Conservation (phyloP, 495 filamentous ascomycete genomes). For the Penicillium subrubescens region DNA sequence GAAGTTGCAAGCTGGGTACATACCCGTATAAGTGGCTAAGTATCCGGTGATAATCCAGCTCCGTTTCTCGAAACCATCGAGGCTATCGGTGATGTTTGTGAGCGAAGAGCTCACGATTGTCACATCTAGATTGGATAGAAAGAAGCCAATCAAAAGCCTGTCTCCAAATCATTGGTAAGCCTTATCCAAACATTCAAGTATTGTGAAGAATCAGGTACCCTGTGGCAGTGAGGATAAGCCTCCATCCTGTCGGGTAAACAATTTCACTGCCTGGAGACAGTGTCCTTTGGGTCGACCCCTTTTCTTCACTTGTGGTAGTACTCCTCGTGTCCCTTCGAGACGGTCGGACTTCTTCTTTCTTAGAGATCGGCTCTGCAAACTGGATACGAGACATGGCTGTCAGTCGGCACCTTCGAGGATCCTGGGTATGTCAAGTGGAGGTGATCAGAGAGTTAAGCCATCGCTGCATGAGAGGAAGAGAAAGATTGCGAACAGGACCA, state of each 20-base stretch:
- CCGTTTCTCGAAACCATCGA: conserved; percentile 53
- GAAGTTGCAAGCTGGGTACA: not conserved
- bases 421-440: conserved; percentile 18
- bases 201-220: conserved; percentile 29
- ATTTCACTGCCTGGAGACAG: conserved; percentile 32
- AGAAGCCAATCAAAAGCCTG: conserved; percentile 57
- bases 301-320: conserved; percentile 14
- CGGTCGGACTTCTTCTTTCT: conserved; percentile 7
- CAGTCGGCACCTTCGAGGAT: conserved; percentile 10
- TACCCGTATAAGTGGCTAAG: conserved; percentile 58
- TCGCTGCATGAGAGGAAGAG: conserved; percentile 13
- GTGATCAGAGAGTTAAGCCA: conserved; percentile 22
- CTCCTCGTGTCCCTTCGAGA: conserved; percentile 10
- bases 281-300: conserved; percentile 27
- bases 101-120: conserved; percentile 66
- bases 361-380: conserved; percentile 27
- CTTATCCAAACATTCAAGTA: not conserved
- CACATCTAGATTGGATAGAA: conserved; percentile 63
- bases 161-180: conserved; percentile 4
- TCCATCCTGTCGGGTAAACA: conserved; percentile 50
- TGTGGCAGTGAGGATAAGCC: conserved; percentile 38
- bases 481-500: conserved; percentile 26
- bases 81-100: conserved; percentile 57
- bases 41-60: conserved; percentile 63
- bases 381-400: conserved; percentile 28